A percentile compares a stretch with the other conserved stretches of the same genome.
phyloP scores from a whole-genome alignment of 495 filamentous ascomycete species.

The Podospora bellae-mahoneyi region DNA sequence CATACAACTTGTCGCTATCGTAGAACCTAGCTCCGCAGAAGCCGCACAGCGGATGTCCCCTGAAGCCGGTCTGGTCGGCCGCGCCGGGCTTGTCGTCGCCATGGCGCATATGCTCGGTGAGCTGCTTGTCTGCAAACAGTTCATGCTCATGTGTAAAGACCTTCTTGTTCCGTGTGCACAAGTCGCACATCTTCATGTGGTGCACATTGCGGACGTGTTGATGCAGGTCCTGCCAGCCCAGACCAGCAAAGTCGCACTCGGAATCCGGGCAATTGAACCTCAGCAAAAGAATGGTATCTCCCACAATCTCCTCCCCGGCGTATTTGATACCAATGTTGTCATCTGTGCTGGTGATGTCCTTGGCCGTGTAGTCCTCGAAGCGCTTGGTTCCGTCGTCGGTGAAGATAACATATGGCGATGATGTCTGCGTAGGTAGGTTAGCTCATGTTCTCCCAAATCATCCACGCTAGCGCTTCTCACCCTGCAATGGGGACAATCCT shows the following conservation, averaged over 20 bases:
- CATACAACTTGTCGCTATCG: conserved; percentile 89
- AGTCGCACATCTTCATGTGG: conserved; percentile 87
- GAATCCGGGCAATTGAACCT: conserved; percentile 91
- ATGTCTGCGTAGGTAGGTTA: conserved; percentile 52
- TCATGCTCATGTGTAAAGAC: conserved; percentile 98
- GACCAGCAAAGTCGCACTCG: conserved; percentile 82
- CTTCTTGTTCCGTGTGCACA: conserved; percentile 93
- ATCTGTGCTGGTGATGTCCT: conserved; percentile 71
- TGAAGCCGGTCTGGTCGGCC: conserved; percentile 91
- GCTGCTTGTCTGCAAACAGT: conserved; percentile 76
- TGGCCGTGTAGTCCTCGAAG: conserved; percentile 73
- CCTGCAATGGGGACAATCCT: conserved; percentile 89
- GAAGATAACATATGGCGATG: conserved; percentile 83
- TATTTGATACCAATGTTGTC: conserved; percentile 86
- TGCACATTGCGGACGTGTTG: conserved; percentile 80
- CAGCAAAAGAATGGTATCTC: conserved; percentile 82
- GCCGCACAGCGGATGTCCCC: conserved; percentile 88
- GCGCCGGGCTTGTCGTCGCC: conserved; percentile 92
- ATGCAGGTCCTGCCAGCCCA: conserved; percentile 91
- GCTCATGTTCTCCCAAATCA: conserved; percentile 3
- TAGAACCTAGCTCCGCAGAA: conserved; percentile 94
- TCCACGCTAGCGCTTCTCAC: conserved; percentile 48
- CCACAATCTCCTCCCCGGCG: conserved; percentile 78
- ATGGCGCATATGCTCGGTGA: conserved; percentile 81
- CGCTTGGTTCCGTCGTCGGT: conserved; percentile 76